Percentiles rank a stretch among this genome's conserved stretches.
phyloP scores from a whole-genome alignment of 2,329 filamentous ascomycete genomes.

The Botryotinia calthae region DNA sequence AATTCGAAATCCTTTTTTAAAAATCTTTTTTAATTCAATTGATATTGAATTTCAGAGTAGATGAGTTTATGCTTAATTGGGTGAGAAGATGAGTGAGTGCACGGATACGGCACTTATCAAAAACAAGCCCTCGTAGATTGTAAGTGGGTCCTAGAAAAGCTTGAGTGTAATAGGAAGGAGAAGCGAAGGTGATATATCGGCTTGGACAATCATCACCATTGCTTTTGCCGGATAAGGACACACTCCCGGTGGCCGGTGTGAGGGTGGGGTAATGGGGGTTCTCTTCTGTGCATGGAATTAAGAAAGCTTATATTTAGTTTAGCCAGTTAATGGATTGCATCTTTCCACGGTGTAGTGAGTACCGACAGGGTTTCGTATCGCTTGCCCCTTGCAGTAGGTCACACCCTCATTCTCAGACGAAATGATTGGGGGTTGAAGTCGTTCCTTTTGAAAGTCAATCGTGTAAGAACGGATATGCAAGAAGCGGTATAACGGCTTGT shows the following conservation, averaged over 20 bases:
- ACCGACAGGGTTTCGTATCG: neutral
- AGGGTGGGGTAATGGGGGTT: neutral
- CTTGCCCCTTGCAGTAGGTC: neutral
- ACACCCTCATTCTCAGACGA: neutral
- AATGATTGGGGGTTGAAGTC: neutral
- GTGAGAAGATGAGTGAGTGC: no score
- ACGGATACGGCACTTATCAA: no score
- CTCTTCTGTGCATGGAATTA: neutral
- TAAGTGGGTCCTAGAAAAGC: neutral
- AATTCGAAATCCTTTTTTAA: no score
- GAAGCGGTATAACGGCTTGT: neutral
- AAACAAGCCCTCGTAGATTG: no score
- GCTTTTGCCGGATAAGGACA: neutral
- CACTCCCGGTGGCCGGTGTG: neutral
- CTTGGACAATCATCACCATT: no score
- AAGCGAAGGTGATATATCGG: constrained; percentile 4
- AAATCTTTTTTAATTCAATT: no score
- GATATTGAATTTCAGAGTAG: no score
- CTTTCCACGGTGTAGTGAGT: neutral
- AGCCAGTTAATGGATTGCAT: neutral
- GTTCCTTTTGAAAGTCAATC: neutral
- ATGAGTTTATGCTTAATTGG: no score
- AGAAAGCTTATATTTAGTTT: neutral
- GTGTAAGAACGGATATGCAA: neutral
- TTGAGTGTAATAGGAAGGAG: neutral